Base-by-base conservation (phyloP, 768 basidiomycete species). In the Gymnopilus dilepis region DNA sequence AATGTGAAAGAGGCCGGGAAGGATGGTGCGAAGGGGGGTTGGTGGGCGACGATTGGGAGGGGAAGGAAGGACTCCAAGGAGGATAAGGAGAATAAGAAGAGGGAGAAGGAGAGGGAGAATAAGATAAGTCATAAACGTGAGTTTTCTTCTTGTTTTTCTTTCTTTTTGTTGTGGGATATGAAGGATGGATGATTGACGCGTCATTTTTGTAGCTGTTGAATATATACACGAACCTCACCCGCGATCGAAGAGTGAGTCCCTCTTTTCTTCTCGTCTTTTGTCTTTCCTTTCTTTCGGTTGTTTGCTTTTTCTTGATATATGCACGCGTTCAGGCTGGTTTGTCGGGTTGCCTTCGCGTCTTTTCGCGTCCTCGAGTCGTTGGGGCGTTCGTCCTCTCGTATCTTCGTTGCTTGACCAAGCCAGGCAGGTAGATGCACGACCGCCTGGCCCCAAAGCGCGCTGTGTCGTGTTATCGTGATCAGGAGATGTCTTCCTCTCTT, bases 31-130 rank as follows among this genome's bases (percentile, higher is more conserved):
- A 84, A 80, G 67, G 80, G 82, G 68, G 90, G 87, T 72, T 94
- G 91, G 91, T 94, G 91, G 92, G 34, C 34, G 2, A 93, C 84
- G 63, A 87, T 94, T 60, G 87, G 90, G 6, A 77, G 90, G 13
- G 89, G 89, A 9, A 75, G 88, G 66, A 92, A 87, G 69, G 91
- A 90, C 58, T 86, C 85, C 54, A 73, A 76, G 26, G 77, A 77
- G 61, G 69, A 73, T 19, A 63, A 68, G 48, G 58, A 64, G 45
- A 60, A 37, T 9, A 37, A 66, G 33, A 76, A 78, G 55, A 72
- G 75, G 21, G 77, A 66, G 33, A 76, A 78, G 55, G 72, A 75
- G 21, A 77, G 76, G 61, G 69, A 72, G 30, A 61, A 60, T 30
- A 68, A 65, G 64, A 67, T 73, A 31, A 76, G 78, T 51, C 73